Percentiles rank a stretch among this genome's conserved stretches.
Evolutionary conservation across 208 protist species (phyloP).

Genomic region (Leishmania braziliensis): DNA sequence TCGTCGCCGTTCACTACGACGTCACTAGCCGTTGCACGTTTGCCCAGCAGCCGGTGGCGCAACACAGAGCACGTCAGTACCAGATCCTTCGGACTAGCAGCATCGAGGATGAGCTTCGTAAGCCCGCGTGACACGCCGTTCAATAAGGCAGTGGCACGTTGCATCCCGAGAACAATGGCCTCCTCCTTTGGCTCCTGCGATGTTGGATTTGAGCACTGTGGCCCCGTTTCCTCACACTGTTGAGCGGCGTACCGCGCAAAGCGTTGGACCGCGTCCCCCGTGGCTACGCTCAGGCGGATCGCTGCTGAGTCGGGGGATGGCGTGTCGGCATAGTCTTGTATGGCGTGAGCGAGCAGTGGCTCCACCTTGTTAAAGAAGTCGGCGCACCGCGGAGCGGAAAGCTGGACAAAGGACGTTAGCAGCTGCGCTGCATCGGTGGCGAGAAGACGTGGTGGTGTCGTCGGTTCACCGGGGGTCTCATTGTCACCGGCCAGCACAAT

Average conservation of each 20-base stretch:
- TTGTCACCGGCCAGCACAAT: slow-evolving; percentile 6
- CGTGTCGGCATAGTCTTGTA: not conserved
- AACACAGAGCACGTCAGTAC: slow-evolving; percentile 21
- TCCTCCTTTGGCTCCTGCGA: not conserved
- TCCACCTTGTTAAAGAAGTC: slow-evolving; percentile 21
- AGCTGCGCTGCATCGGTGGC: slow-evolving; percentile 17
- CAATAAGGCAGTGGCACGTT: slow-evolving; percentile 7
- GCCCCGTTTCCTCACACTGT: not conserved
- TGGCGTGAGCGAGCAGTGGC: slow-evolving; percentile 6
- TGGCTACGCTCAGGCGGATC: slow-evolving; percentile 7
- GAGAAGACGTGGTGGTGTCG: slow-evolving; percentile 7
- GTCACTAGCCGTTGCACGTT: not conserved
- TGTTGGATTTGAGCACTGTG: not conserved
- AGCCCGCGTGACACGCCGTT: not conserved
- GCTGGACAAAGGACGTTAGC: slow-evolving; percentile 28
- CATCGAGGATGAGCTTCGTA: slow-evolving; percentile 1
- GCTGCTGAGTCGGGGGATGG: not conserved
- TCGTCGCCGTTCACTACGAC: not conserved
- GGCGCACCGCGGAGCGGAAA: slow-evolving; percentile 18
- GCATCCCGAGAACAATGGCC: not conserved
- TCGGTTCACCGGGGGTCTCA: not conserved
- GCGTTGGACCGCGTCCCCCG: slow-evolving; percentile 6
- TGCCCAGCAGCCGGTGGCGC: slow-evolving; percentile 14
- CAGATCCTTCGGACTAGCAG: slow-evolving; percentile 17
- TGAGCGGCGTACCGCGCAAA: slow-evolving; percentile 6